Evolutionary conservation across 108 stramenopile species (phyloP).

Genomic region (Fistulifera solaris): DNA sequence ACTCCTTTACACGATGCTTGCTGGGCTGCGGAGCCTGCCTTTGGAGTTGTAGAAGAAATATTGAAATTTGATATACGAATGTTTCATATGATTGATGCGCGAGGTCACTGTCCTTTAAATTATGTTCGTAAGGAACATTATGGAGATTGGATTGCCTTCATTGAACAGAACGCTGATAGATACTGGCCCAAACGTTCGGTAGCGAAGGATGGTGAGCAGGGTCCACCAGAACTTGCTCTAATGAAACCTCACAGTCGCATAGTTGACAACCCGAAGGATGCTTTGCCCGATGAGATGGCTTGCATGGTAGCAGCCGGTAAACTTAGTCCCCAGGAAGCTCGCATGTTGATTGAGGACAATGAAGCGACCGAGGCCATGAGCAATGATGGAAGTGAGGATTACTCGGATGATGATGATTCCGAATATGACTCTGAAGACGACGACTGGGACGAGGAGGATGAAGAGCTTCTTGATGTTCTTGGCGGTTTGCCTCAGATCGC

Average conservation of each 20-base stretch:
- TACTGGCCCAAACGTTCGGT: conserved; percentile 31
- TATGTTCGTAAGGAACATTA: conserved; percentile 57
- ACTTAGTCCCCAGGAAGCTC: conserved; percentile 22
- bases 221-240: neutral
- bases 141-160: conserved; percentile 41
- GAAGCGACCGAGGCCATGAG: neutral
- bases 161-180: conserved; percentile 30
- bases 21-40: conserved; percentile 52
- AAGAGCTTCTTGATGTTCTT: neutral
- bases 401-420: neutral
- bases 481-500: too few species aligned
- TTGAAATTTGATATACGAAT: conserved; percentile 28
- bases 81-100: conserved; percentile 37
- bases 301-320: conserved; percentile 23
- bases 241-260: neutral
- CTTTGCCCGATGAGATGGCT: conserved; percentile 24
- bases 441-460: neutral
- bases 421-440: neutral
- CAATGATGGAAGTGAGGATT: too few species aligned
- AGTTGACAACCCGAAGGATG: conserved; percentile 20
- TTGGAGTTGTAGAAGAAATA: conserved; percentile 38
- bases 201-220: neutral
- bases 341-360: neutral
- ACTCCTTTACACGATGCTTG: conserved; percentile 82
- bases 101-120: conserved; percentile 43